phyloP scores from a whole-genome alignment of 2,329 filamentous ascomycete genomes.

The Penicillium sclerotiorum region DNA sequence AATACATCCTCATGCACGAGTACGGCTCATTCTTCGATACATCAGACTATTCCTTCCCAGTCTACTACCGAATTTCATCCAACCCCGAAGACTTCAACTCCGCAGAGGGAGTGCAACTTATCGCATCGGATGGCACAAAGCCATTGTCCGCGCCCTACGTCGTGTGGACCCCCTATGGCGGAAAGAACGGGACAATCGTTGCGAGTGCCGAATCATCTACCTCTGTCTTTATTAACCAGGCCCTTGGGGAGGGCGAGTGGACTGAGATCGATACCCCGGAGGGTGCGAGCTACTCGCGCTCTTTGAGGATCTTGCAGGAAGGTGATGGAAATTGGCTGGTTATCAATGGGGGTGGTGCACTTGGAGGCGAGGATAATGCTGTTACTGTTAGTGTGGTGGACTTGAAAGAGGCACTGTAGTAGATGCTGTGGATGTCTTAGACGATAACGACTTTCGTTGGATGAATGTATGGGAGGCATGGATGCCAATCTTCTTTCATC shows the following conservation, averaged over 20 bases:
- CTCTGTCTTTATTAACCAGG: slow-evolving; percentile 53
- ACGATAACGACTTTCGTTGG: no score
- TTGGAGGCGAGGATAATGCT: slow-evolving; percentile 23
- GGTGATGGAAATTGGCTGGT: slow-evolving; percentile 23
- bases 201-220: slow-evolving; percentile 45
- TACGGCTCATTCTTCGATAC: slow-evolving; percentile 50
- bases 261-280: slow-evolving; percentile 47
- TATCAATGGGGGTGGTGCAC: slow-evolving; percentile 22
- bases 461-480: no score
- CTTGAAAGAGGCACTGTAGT: slow-evolving; percentile 12
- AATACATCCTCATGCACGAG: slow-evolving; percentile 68
- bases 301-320: slow-evolving; percentile 49
- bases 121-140: slow-evolving; percentile 47
- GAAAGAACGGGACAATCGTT: slow-evolving; percentile 53
- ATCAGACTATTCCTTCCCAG: slow-evolving; percentile 47
- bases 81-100: slow-evolving; percentile 52
- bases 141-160: slow-evolving; percentile 54
- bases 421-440: not conserved
- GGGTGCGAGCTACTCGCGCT: slow-evolving; percentile 49
- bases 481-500: no score
- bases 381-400: slow-evolving; percentile 24
- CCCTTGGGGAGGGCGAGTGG: slow-evolving; percentile 51
- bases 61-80: slow-evolving; percentile 55
- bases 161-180: slow-evolving; percentile 55
- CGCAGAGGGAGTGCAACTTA: slow-evolving; percentile 44